Base-by-base conservation (phyloP, 371 early-diverging fungal genomes). In the Mortierella sp. region DNA sequence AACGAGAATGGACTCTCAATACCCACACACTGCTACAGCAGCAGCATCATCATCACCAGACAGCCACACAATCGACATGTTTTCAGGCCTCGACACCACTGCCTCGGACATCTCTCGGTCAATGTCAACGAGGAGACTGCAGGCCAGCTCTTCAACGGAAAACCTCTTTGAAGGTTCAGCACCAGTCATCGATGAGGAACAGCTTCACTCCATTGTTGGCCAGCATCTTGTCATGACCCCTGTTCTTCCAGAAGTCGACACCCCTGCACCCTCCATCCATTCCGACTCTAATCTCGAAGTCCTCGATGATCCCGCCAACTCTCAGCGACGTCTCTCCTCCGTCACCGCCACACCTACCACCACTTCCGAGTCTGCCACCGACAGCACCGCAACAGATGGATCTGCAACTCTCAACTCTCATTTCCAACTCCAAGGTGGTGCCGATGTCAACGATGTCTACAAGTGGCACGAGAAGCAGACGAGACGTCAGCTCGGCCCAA, bases 371-470 rank as follows among this genome's bases (percentile, higher is more conserved):
- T 77, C 77, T 8, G 34, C 21, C 34, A 24, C 63, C 26, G 76
- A n/a, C 14, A 77, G 55, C 34, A 13, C 50, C 3, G 70, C 26
- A n/a, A 47, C 55, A 47, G 73, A 77, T 1, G 57, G 58, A 26
- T 58, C 63, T 28, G 63, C 72, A 19, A 74, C 63, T 5, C 52
- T 48, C 54, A 57, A 74, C 10, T 76, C 83, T 13, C 80, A 83
- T 57, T 80, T 83, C 54, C 90, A 91, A 57, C 82, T 92, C 1
- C 90, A 87, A 5, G 92, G 92, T 26, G 92, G 91, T 24, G 89
- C 90, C 2, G 90, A 91, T 28, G 89, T 90, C 5, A 88, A 92
- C 54, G 92, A 92, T 60, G 90, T 93, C 26, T 93, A 93, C 81
- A 93, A 93, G 76, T 93, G 93, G 93, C 86, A 86, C 54, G 81